phyloP scores from a whole-genome alignment of 352 stramenopile genomes.

The Phytophthora pinifolia region DNA sequence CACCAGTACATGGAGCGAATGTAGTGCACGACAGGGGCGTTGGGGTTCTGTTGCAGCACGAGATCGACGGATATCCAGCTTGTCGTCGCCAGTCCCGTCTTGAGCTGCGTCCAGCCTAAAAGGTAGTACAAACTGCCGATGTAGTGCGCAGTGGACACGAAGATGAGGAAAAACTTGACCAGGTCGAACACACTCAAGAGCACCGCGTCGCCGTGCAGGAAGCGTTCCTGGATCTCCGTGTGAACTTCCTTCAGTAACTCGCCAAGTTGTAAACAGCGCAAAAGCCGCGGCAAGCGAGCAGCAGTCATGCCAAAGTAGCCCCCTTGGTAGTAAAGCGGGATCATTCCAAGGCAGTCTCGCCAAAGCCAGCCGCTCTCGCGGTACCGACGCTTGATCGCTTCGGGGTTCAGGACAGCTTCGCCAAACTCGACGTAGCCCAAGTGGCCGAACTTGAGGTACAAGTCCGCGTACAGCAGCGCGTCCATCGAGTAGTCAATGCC shows the following conservation, averaged over 20 bases:
- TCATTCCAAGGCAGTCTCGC: constrained; percentile 43
- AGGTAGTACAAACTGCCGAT: constrained; percentile 53
- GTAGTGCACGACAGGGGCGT: constrained; percentile 57
- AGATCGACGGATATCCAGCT: constrained; percentile 66
- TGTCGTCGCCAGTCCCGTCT: constrained; percentile 28
- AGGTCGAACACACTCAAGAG: constrained; percentile 52
- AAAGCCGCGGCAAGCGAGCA: constrained; percentile 40
- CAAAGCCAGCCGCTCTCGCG: constrained; percentile 24
- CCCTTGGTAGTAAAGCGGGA: constrained; percentile 41
- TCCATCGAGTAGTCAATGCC: constrained; percentile 43
- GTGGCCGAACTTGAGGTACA: constrained; percentile 44
- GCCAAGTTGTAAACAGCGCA: constrained; percentile 45
- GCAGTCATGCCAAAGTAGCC: constrained; percentile 38
- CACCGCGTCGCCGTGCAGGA: constrained; percentile 40
- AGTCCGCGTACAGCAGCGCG: constrained; percentile 35
- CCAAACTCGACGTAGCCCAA: constrained; percentile 44
- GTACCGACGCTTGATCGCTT: constrained; percentile 37
- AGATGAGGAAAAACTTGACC: constrained; percentile 59
- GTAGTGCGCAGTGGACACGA: constrained; percentile 56
- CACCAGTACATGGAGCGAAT: constrained; percentile 82
- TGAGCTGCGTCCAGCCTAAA: constrained; percentile 40
- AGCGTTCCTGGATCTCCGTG: constrained; percentile 53
- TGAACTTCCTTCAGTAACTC: constrained; percentile 43
- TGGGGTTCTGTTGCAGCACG: constrained; percentile 52
- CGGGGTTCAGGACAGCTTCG: constrained; percentile 40